These are phyloP conservation scores for Canavalia gladiata DNA, from an alignment of 306 rosid species.

Conservation along the genomic window DNA sequence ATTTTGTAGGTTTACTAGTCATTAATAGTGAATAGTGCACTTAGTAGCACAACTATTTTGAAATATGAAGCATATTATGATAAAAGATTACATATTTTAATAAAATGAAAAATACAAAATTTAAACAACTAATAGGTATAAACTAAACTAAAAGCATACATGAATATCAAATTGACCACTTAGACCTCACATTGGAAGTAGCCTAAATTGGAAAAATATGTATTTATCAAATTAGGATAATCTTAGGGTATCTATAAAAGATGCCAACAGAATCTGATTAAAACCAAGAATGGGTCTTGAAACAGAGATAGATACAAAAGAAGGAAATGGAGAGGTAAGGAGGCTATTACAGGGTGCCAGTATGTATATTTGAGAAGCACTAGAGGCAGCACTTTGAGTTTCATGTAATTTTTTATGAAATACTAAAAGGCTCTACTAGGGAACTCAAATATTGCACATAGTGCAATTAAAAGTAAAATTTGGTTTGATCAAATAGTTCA, in stretches of 20 bases:
- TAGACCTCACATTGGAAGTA: background rate
- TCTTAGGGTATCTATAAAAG: background rate
- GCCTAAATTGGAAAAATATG: background rate
- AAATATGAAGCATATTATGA: no score
- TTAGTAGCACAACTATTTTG: no score
- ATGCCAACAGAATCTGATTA: background rate
- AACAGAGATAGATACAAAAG: background rate
- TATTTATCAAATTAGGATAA: background rate
- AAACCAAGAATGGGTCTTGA: background rate
- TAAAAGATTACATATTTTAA: no score
- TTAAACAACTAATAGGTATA: background rate
- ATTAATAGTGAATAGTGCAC: no score
- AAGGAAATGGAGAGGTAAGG: background rate
- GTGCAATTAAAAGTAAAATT: no score
- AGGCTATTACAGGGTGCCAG: background rate
- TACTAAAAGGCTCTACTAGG: no score
- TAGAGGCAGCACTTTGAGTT: no score
- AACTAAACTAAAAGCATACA: background rate
- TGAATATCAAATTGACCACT: background rate
- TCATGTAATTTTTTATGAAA: no score
- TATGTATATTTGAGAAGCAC: no score
- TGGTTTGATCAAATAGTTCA: no score
- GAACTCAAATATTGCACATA: no score
- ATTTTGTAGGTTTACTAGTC: no score
- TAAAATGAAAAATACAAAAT: background rate